These are phyloP conservation scores for Plasmodium sp. DNA, from an alignment of 169 alveolate genomes.

Conservation along the genomic window DNA sequence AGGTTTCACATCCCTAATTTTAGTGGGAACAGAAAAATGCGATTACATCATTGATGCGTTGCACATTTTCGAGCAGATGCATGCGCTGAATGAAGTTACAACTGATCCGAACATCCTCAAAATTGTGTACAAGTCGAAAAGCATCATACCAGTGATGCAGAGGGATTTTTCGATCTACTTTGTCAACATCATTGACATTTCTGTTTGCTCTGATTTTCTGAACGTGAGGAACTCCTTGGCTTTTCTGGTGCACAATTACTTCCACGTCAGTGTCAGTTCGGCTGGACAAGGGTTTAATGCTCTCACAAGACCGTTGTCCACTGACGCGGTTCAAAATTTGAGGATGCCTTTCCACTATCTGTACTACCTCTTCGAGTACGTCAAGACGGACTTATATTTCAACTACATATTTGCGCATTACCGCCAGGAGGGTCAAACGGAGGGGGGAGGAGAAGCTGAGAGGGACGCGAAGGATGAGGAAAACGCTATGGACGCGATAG, in stretches of 20 bases:
- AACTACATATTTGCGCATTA: constrained; percentile 15
- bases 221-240: constrained; percentile 87
- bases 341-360: constrained; percentile 92
- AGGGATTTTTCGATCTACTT: constrained; percentile 96
- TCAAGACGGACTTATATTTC: constrained; percentile 78
- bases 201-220: constrained; percentile 92
- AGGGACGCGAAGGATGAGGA: neutral
- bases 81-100: constrained; percentile 89
- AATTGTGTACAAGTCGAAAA: constrained; percentile 95
- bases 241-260: constrained; percentile 84
- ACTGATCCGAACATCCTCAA: constrained; percentile 95
- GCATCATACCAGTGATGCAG: constrained; percentile 94
- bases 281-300: constrained; percentile 90
- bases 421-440: neutral
- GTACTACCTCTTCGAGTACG: constrained; percentile 89
- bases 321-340: constrained; percentile 89
- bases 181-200: constrained; percentile 96
- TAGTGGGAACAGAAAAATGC: constrained; percentile 90
- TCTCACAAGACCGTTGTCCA: constrained; percentile 91
- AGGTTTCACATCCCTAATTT: constrained; percentile 95
- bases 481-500: neutral
- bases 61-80: constrained; percentile 84
- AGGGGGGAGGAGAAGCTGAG: neutral
- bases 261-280: constrained; percentile 89
- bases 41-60: constrained; percentile 95